Evolutionary conservation across 192 early-diverging fungal species (phyloP).

Genomic region (Coemansia sp.): DNA sequence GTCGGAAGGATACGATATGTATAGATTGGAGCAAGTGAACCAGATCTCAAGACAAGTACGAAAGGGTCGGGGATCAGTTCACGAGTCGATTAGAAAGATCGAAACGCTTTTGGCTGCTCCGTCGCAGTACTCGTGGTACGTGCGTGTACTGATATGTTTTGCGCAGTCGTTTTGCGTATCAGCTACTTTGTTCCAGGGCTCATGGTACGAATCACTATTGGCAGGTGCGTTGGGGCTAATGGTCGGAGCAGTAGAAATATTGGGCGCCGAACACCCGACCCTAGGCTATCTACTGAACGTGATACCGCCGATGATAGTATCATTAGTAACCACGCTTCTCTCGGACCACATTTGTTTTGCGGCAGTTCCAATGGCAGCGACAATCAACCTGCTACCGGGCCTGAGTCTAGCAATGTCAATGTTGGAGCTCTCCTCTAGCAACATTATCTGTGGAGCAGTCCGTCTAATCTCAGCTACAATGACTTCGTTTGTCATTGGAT

Average conservation of each 20-base stretch:
- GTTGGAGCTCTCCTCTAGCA: slow-evolving; percentile 81
- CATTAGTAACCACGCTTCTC: slow-evolving; percentile 61
- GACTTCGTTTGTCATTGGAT: slow-evolving; percentile 74
- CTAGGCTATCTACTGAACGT: slow-evolving; percentile 67
- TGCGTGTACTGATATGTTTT: slow-evolving; percentile 58
- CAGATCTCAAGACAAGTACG: slow-evolving; percentile 62
- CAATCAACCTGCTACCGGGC: slow-evolving; percentile 69
- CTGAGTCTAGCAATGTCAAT: slow-evolving; percentile 75
- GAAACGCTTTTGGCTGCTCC: slow-evolving; percentile 54
- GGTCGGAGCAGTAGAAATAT: slow-evolving; percentile 60
- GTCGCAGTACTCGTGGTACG: slow-evolving; percentile 57
- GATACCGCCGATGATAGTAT: slow-evolving; percentile 59
- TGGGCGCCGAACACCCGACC: slow-evolving; percentile 56
- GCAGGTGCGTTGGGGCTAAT: slow-evolving; percentile 50
- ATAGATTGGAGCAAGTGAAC: slow-evolving; percentile 64
- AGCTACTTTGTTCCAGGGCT: slow-evolving; percentile 65
- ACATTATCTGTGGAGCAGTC: slow-evolving; percentile 82
- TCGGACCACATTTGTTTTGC: slow-evolving; percentile 62
- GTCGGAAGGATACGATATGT: slow-evolving; percentile 64
- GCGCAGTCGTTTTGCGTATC: slow-evolving; percentile 61
- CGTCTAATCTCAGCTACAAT: slow-evolving; percentile 76
- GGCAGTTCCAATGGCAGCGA: slow-evolving; percentile 62
- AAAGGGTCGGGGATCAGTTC: slow-evolving; percentile 61
- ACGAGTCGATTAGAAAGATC: slow-evolving; percentile 64
- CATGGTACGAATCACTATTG: slow-evolving; percentile 64